Evolutionary conservation across 2,329 filamentous ascomycete genomes (phyloP).

Genomic region (Stachybotrys echinatus): DNA sequence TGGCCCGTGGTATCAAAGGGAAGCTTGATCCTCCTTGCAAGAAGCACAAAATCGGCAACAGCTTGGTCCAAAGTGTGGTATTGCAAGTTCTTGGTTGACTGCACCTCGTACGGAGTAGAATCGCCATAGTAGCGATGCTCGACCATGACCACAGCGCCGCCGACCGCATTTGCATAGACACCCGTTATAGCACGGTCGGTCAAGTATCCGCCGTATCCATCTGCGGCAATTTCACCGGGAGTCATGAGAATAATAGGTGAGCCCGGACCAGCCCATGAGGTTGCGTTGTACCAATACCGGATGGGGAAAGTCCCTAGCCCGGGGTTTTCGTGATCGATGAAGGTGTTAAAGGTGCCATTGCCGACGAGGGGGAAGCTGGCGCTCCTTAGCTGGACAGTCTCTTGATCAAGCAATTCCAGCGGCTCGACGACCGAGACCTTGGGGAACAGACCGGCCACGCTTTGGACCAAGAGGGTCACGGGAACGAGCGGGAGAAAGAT

Average conservation of each 20-base stretch:
- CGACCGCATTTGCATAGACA: slow-evolving; percentile 59
- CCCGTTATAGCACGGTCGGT: slow-evolving; percentile 67
- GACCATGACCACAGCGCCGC: slow-evolving; percentile 69
- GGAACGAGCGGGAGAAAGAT: neutral
- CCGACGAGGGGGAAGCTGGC: neutral
- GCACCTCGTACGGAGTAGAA: slow-evolving; percentile 60
- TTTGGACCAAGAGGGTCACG: neutral
- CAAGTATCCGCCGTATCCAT: slow-evolving; percentile 55
- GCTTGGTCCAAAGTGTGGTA: slow-evolving; percentile 77
- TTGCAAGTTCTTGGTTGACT: slow-evolving; percentile 61
- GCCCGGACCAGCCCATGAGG: slow-evolving; percentile 67
- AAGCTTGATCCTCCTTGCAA: slow-evolving; percentile 65
- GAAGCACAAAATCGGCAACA: slow-evolving; percentile 70
- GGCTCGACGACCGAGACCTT: slow-evolving; percentile 1
- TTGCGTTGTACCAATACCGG: slow-evolving; percentile 75
- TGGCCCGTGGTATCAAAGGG: slow-evolving; percentile 59
- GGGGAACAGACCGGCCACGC: neutral
- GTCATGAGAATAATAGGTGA: slow-evolving; percentile 69
- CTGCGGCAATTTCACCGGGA: slow-evolving; percentile 58
- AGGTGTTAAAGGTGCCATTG: slow-evolving; percentile 40
- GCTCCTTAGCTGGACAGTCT: neutral
- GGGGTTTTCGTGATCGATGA: slow-evolving; percentile 53
- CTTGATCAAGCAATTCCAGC: neutral
- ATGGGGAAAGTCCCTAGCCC: slow-evolving; percentile 58
- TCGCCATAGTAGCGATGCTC: slow-evolving; percentile 81